These are phyloP conservation scores for Iberis pinnata DNA, from an alignment of 345 rosid genomes.

Conservation along the genomic window DNA sequence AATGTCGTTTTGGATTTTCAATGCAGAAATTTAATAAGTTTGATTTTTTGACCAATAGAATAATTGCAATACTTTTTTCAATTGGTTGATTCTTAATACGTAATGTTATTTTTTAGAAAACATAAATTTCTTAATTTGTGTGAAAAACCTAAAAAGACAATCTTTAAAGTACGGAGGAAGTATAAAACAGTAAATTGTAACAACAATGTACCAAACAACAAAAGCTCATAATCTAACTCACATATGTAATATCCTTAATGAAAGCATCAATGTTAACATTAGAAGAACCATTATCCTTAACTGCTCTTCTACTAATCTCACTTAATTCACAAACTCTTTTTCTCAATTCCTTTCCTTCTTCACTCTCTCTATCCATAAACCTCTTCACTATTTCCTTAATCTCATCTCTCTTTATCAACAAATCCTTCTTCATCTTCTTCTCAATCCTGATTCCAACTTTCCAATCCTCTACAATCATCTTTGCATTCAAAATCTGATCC, in stretches of 20 bases:
- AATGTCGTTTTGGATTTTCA: no score
- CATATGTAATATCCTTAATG: constrained; percentile 21
- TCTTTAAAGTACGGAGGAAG: no score
- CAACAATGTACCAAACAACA: constrained; percentile 4
- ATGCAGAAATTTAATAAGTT: no score
- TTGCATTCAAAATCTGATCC: constrained; percentile 46
- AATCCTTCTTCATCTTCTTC: neutral
- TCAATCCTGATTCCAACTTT: constrained; percentile 41
- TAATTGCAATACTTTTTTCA: no score
- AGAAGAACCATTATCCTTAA: constrained; percentile 26
- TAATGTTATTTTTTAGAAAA: no score
- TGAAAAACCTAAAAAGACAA: no score
- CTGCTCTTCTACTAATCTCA: constrained; percentile 1
- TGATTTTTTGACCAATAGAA: no score
- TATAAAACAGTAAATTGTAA: neutral
- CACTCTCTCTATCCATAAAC: constrained; percentile 22
- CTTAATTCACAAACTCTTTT: constrained; percentile 8
- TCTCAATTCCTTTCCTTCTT: constrained; percentile 19
- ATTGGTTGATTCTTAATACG: no score
- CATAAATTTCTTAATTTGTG: no score
- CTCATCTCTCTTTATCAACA: constrained; percentile 31
- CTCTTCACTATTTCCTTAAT: constrained; percentile 28
- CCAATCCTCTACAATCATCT: constrained; percentile 53
- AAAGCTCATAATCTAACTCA: neutral
- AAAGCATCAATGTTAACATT: constrained; percentile 36